These are phyloP conservation scores for Auxenochlorella pyrenoidosa DNA, from an alignment of 139 green algal species.

Conservation along the genomic window DNA sequence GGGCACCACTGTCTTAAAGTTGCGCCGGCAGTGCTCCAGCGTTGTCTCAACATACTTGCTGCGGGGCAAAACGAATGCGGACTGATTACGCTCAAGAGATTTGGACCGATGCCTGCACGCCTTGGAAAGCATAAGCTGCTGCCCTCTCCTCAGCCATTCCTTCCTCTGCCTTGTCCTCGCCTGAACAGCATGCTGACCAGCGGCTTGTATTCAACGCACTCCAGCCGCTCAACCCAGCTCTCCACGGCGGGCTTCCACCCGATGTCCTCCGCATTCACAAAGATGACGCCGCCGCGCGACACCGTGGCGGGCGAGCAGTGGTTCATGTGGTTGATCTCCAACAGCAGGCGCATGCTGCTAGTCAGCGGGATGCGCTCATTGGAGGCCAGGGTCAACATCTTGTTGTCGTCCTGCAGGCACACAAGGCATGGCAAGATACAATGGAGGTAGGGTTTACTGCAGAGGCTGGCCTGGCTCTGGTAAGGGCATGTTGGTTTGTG, in stretches of 20 bases:
- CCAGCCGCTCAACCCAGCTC: slow-evolving; percentile 57
- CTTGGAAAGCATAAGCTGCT: not conserved
- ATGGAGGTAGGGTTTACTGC: too few species aligned
- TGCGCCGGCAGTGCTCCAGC: slow-evolving; percentile 86
- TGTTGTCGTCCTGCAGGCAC: slow-evolving; percentile 84
- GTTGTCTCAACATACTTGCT: slow-evolving; percentile 84
- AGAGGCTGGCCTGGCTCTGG: not conserved
- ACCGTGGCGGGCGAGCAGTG: slow-evolving; percentile 94
- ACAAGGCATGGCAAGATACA: not conserved
- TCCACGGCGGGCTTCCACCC: slow-evolving; percentile 85
- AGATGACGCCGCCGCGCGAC: slow-evolving; percentile 92
- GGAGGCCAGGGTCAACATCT: slow-evolving; percentile 92
- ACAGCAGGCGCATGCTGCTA: slow-evolving; percentile 87
- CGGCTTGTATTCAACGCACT: slow-evolving; percentile 76
- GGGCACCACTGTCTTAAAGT: slow-evolving; percentile 87
- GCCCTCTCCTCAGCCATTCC: not conserved
- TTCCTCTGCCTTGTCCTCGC: not conserved
- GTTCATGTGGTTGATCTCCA: slow-evolving; percentile 85
- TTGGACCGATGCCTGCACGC: not conserved
- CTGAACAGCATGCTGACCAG: slow-evolving; percentile 88
- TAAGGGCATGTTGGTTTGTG: not conserved
- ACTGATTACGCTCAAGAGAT: too few species aligned
- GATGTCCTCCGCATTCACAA: slow-evolving; percentile 88
- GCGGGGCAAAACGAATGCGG: not conserved
- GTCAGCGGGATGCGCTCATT: slow-evolving; percentile 95